Evolutionary conservation across 1,284 basidiomycete genomes (phyloP), one percentile per base, ranked within the genome.

Genomic region (Cryptococcus sp.): DNA sequence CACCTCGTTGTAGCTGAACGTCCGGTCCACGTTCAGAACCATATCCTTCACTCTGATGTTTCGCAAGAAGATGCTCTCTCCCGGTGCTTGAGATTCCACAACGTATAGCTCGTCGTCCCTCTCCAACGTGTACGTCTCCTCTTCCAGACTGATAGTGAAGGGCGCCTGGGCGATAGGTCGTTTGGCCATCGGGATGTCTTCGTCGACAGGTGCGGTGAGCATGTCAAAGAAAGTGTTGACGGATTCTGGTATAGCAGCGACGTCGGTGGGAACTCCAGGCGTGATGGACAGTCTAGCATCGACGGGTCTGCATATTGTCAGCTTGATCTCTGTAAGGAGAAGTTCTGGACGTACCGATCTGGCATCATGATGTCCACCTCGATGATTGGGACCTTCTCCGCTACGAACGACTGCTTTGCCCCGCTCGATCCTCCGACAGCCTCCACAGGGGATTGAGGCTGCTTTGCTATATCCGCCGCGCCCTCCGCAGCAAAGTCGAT

Each of bases 321-420:
- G 31, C 37, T 4, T 12, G n/a, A 6, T 23, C 25, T 16, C 26
- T 33, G 4, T 9, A 11, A 39, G 10, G n/a, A 18, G 23, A 14
- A 31, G 16, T 14, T n/a, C n/a, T n/a, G n/a, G 14, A 25, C 46
- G 33, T 23, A 48, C 46, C 39, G 37, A 34, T 48, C 46, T 7
- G 46, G 46, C 46, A 48, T 41, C 38, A 48, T 23, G 11, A 48
- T 10, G 31, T 48, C 46, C 18, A 42, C 25, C 18, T 48, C 38
- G 9, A 7, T 5, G 7, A 47, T 19, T 9, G 23, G 4, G 7
- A 23, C 19, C 9, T 21, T 18, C 32, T 47, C 36, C 11, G 23
- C 37, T 4, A 14, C 26, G 25, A 47, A 4, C 4, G 19, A 26
- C 31, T 23, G 26, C 28, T 43, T 14, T 25, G 12, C 24, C 9